phyloP scores from a whole-genome alignment of 208 protist genomes.

The Wallacemonas sp. region DNA sequence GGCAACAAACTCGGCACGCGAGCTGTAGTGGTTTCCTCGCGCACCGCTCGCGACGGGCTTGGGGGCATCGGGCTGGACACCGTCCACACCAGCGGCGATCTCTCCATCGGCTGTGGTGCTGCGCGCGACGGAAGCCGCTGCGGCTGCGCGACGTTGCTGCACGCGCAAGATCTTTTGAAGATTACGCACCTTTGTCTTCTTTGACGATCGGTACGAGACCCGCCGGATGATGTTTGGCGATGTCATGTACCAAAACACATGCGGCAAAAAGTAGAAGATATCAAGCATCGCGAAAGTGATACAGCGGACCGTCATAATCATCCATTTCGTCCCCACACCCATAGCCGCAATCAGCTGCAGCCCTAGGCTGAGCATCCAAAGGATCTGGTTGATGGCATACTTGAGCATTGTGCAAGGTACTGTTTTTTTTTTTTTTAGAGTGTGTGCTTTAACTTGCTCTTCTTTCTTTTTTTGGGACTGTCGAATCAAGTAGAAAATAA shows the following conservation, averaged over 20 bases:
- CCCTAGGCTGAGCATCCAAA: slow-evolving; percentile 55
- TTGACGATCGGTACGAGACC: slow-evolving; percentile 75
- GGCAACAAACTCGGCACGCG: neutral
- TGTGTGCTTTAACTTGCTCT: no score
- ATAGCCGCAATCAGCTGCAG: slow-evolving; percentile 70
- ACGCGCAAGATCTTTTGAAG: slow-evolving; percentile 39
- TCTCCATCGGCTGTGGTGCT: neutral
- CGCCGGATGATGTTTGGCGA: slow-evolving; percentile 78
- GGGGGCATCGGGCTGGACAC: neutral
- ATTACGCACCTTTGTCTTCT: slow-evolving; percentile 54
- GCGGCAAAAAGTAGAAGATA: slow-evolving; percentile 60
- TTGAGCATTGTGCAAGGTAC: slow-evolving; percentile 22
- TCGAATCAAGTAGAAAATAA: neutral
- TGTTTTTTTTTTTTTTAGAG: slow-evolving; percentile 20
- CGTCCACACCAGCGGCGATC: neutral
- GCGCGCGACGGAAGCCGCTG: neutral
- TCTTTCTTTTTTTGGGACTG: slow-evolving; percentile 11
- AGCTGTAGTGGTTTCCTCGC: neutral
- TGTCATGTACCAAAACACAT: slow-evolving; percentile 65
- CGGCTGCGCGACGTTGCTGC: slow-evolving; percentile 6
- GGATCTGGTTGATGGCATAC: slow-evolving; percentile 57
- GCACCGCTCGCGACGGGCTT: neutral
- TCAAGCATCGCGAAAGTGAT: slow-evolving; percentile 61
- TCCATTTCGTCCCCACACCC: slow-evolving; percentile 78
- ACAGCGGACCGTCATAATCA: slow-evolving; percentile 68